phyloP scores from a whole-genome alignment of 176 grass and related monocot genomes.

The Aegilops sharonensis region DNA sequence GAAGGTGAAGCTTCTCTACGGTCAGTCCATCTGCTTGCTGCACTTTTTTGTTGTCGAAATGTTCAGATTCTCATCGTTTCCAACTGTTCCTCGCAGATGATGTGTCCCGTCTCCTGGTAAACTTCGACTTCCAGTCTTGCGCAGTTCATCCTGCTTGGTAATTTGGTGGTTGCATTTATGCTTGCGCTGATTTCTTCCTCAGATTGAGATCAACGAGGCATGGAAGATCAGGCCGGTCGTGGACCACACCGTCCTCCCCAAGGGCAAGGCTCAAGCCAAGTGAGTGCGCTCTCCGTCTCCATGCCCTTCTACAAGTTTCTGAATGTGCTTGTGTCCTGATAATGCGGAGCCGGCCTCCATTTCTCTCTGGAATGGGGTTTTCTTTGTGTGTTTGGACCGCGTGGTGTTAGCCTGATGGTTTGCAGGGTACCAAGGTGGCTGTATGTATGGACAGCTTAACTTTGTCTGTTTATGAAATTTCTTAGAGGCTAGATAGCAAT shows the following conservation, averaged over 20 bases:
- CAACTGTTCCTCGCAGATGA: constrained; percentile 54
- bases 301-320: constrained; percentile 9
- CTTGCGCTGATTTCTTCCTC: background rate
- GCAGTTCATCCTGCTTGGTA: no score
- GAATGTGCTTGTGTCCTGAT: background rate
- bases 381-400: background rate
- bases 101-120: constrained; percentile 74
- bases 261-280: constrained; percentile 86
- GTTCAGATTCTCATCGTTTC: background rate
- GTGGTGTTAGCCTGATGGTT: constrained; percentile 28
- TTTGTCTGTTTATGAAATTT: background rate
- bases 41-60: background rate
- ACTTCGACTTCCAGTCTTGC: background rate
- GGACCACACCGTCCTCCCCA: constrained; percentile 60
- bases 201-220: constrained; percentile 70
- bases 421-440: background rate
- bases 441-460: background rate
- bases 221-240: constrained; percentile 57
- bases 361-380: background rate
- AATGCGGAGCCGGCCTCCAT: background rate
- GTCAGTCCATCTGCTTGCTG: constrained; percentile 46
- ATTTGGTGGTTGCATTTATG: background rate
- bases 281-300: constrained; percentile 28
- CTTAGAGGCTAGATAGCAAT: background rate
- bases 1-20: constrained; percentile 88